These are phyloP conservation scores for Berberis vulgaris DNA, from an alignment of 164 flowering plant species.

Conservation along the genomic window DNA sequence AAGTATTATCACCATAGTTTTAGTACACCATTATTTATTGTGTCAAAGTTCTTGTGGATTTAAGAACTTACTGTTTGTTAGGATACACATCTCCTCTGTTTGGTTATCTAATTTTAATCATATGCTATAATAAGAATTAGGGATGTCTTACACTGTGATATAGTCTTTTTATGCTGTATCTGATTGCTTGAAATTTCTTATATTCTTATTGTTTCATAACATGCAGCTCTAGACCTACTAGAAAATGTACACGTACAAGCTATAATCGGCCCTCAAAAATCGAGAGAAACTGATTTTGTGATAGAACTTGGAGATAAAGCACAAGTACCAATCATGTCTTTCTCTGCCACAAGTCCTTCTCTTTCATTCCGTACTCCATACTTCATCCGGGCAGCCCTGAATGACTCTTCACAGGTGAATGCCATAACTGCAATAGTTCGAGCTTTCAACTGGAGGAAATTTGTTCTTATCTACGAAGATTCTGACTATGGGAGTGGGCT, in stretches of 20 bases:
- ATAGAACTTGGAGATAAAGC: not conserved
- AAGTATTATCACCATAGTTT: no score
- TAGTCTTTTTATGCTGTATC: no score
- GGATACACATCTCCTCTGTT: no score
- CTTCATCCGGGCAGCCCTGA: conserved; percentile 1
- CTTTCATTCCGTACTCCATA: conserved; percentile 5
- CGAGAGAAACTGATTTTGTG: not conserved
- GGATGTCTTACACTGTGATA: no score
- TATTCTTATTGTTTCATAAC: no score
- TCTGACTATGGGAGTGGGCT: conserved; percentile 5
- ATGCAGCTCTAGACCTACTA: not conserved
- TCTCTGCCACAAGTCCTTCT: not conserved
- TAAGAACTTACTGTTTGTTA: no score
- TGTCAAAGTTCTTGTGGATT: no score
- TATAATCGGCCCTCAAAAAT: not conserved
- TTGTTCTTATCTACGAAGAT: conserved; percentile 2
- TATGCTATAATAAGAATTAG: no score
- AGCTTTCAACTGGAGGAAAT: conserved; percentile 6
- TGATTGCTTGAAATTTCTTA: no score
- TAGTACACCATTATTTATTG: no score
- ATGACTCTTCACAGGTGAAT: conserved; percentile 3
- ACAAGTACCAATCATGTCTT: not conserved
- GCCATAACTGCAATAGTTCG: conserved; percentile 4
- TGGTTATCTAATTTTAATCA: no score
- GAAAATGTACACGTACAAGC: not conserved